A percentile compares a stretch with the other conserved stretches of the same genome.
These are phyloP conservation scores for Posidonia australis DNA, from an alignment of 106 monocot species.

Conservation along the genomic window DNA sequence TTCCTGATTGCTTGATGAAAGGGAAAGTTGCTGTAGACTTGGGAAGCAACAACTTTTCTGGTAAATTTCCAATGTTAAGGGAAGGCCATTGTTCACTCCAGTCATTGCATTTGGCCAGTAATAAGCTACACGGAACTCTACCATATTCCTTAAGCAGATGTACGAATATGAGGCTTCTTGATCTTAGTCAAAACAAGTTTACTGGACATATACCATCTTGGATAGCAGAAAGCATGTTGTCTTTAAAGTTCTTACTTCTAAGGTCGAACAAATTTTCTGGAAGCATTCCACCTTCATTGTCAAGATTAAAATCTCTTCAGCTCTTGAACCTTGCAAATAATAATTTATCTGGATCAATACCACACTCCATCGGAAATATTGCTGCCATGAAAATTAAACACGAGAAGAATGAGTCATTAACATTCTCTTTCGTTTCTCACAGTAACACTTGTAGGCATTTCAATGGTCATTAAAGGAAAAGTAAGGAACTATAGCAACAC, in stretches of 20 bases:
- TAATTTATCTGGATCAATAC: constrained; percentile 17
- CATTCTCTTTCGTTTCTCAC: too few relatives aligned
- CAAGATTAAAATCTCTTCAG: too few relatives aligned
- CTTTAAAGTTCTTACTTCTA: background rate
- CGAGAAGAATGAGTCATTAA: background rate
- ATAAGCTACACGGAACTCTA: background rate
- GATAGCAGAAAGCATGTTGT: background rate
- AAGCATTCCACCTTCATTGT: too few relatives aligned
- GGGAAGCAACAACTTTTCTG: too few relatives aligned
- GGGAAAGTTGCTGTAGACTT: background rate
- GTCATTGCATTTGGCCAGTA: background rate
- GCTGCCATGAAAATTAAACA: constrained; percentile 6
- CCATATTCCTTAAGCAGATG: constrained; percentile 2
- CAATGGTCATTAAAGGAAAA: background rate
- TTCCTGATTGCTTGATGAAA: background rate
- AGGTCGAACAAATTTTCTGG: background rate
- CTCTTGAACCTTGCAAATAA: too few relatives aligned
- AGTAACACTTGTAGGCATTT: background rate
- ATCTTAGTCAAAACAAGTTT: constrained; percentile 12
- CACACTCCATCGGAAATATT: constrained; percentile 2
- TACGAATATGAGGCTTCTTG: background rate
- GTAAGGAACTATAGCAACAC: background rate
- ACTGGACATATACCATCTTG: too few relatives aligned
- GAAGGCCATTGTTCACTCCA: too few relatives aligned
- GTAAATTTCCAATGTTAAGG: too few relatives aligned